These are phyloP conservation scores for Verticillium longisporum DNA, from an alignment of 2,329 filamentous ascomycete genomes.

Conservation along the genomic window DNA sequence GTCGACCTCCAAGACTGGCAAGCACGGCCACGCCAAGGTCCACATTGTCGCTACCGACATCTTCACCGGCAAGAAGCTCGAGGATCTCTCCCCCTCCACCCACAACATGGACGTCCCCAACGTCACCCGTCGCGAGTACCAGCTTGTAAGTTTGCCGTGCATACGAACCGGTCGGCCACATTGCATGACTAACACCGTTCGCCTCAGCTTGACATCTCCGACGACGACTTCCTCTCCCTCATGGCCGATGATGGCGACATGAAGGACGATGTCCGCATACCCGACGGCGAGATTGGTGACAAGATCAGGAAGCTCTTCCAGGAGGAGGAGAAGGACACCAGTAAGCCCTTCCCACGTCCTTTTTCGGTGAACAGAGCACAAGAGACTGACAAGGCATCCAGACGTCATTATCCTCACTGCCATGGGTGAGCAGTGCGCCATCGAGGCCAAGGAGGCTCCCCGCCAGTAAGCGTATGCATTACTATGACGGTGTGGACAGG, in stretches of 20 bases:
- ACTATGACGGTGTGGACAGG: not conserved
- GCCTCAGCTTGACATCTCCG: conserved; percentile 76
- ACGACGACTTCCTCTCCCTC: conserved; percentile 91
- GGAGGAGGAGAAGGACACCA: conserved; percentile 83
- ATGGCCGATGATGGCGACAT: conserved; percentile 79
- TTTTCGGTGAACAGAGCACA: not conserved
- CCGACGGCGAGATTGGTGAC: conserved; percentile 81
- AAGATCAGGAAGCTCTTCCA: conserved; percentile 78
- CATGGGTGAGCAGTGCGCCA: conserved; percentile 90
- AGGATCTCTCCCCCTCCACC: conserved; percentile 98
- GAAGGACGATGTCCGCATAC: conserved; percentile 94
- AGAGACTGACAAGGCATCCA: conserved; percentile 25
- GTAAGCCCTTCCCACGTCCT: conserved; percentile 49
- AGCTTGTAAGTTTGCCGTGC: conserved; percentile 64
- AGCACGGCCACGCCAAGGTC: conserved; percentile 99
- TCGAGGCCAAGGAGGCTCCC: conserved; percentile 93
- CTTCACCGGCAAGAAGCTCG: conserved; percentile 99
- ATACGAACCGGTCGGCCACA: not conserved
- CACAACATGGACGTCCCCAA: conserved; percentile 97
- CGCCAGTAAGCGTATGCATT: conserved; percentile 15
- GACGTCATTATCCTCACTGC: conserved; percentile 88
- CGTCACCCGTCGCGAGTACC: conserved; percentile 84
- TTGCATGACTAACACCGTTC: not conserved
- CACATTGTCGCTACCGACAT: conserved; percentile 97
- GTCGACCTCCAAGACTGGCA: conserved; percentile 99